Percentiles rank a stretch among this genome's conserved stretches.
Evolutionary conservation across 2,329 filamentous ascomycete genomes (phyloP).

Genomic region (Alternaria alternata): DNA sequence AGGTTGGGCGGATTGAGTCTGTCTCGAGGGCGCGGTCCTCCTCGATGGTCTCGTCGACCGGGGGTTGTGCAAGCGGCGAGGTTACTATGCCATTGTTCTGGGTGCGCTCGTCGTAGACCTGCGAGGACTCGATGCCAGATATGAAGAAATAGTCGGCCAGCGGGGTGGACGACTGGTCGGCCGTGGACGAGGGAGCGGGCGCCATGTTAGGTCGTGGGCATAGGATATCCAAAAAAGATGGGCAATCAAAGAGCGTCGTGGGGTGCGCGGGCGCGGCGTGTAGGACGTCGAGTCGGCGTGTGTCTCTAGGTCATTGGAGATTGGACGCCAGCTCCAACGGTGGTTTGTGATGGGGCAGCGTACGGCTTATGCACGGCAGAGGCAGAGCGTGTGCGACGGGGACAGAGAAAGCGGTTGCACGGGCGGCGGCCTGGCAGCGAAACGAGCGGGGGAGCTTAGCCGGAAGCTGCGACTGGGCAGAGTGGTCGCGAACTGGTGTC

Average conservation of each 20-base stretch:
- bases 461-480: slow-evolving; percentile 26
- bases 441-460: slow-evolving; percentile 24
- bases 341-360: slow-evolving; percentile 36
- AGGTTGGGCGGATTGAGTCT: slow-evolving; percentile 54
- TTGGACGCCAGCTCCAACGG: slow-evolving; percentile 43
- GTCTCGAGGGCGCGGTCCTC: slow-evolving; percentile 67
- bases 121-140: slow-evolving; percentile 60
- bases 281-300: slow-evolving; percentile 34
- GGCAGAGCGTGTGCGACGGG: slow-evolving; percentile 38
- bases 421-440: slow-evolving; percentile 24
- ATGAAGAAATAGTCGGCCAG: slow-evolving; percentile 75
- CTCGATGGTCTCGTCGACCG: slow-evolving; percentile 66
- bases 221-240: slow-evolving; percentile 39
- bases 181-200: slow-evolving; percentile 49
- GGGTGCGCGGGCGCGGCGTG: slow-evolving; percentile 33
- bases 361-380: slow-evolving; percentile 28
- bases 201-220: slow-evolving; percentile 46
- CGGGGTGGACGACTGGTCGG: slow-evolving; percentile 59
- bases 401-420: slow-evolving; percentile 37
- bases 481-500: slow-evolving; percentile 1
- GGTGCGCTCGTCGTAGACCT: slow-evolving; percentile 58
- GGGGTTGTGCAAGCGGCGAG: slow-evolving; percentile 41
- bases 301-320: slow-evolving; percentile 47
- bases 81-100: slow-evolving; percentile 40
- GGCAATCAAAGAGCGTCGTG: slow-evolving; percentile 33